Percentiles rank a stretch among this genome's conserved stretches.
Evolutionary conservation across 768 basidiomycete species (phyloP).

Genomic region (Agaricus blazei): DNA sequence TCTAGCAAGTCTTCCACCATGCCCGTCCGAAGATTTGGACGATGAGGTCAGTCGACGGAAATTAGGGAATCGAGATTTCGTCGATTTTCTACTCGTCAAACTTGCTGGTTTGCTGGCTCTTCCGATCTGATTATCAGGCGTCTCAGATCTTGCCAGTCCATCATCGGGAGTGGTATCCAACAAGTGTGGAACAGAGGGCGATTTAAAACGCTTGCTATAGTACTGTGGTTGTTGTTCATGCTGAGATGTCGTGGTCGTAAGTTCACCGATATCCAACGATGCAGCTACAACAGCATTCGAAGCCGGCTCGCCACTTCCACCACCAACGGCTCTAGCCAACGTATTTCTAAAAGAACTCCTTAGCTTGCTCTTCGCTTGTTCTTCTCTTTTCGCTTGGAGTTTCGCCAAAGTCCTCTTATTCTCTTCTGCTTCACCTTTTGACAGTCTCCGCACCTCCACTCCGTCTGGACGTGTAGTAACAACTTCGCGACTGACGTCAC

Average conservation of each 20-base stretch:
- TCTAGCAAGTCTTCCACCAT: conserved; percentile 28
- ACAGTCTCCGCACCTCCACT: conserved; percentile 7
- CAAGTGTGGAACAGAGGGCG: conserved; percentile 7
- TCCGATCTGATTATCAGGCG: conserved; percentile 19
- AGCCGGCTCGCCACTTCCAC: conserved; percentile 7
- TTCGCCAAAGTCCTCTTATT: conserved; percentile 21
- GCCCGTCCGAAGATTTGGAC: conserved; percentile 31
- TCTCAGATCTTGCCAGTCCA: conserved; percentile 11
- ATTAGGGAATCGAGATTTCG: conserved; percentile 40
- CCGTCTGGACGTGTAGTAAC: conserved; percentile 15
- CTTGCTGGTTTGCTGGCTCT: conserved; percentile 42
- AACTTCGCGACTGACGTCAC: conserved; percentile 14
- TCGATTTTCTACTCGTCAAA: conserved; percentile 32
- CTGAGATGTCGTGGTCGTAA: background rate
- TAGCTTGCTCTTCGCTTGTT: conserved; percentile 21
- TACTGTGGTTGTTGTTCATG: background rate
- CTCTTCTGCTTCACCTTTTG: conserved; percentile 19
- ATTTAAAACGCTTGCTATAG: conserved; percentile 7
- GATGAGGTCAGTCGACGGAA: conserved; percentile 44
- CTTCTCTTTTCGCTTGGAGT: conserved; percentile 21
- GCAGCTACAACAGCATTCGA: conserved; percentile 20
- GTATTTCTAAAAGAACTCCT: conserved; percentile 31
- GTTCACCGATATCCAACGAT: conserved; percentile 11
- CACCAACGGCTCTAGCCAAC: conserved; percentile 19
- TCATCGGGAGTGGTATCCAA: conserved; percentile 1